Base-by-base conservation (phyloP, 2,329 filamentous ascomycete genomes). In the Colletotrichum sp. region DNA sequence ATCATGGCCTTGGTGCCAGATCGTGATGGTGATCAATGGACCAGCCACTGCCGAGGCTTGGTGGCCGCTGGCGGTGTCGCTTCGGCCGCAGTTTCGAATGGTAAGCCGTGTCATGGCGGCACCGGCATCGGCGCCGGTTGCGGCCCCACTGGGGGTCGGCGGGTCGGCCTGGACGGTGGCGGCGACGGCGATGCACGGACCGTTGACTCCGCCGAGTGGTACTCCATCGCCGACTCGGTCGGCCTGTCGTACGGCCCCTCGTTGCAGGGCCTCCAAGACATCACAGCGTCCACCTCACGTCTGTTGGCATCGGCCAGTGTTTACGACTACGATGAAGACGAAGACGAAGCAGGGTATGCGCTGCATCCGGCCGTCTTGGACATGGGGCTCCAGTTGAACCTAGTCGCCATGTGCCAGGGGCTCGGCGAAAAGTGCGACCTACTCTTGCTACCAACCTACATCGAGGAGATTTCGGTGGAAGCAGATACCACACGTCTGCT, bases 371-470 rank as follows among this genome's bases (percentile, higher is more conserved):
- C 66, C 18, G 13, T 68, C 9, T n/a, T 68, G 13, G 66, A 68
- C 16, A 24, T 26, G 66, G 28, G 28, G 13, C 30, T 68, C 13
- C 66, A 68, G 49, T 18, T 68, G 7, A 59, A 59, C 21, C 49
- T 68, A 6, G 66, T 68, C 30, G 66, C 66, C 66, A 68, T 68
- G 65, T 68, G 65, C 30, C 65, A 68, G n/a, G 65, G 65, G 28
- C 65, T 68, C 4, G 8, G 65, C 18, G 18, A 26, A 26, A 68
- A 36, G n/a, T 68, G 65, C 28, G n/a, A 68, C 49, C 16, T 57
- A 24, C 65, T 68, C 10, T 26, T 68, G 49, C 8, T 68, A 8
- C 65, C 65, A 57, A 68, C 18, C 30, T 39, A 24, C 44, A n/a
- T 68, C 3, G 18, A 55, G 44, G 65, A 68, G 65, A 24, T 57